Conservation (phyloP, 768 basidiomycete species). For the Cystofilobasidium macerans region DNA sequence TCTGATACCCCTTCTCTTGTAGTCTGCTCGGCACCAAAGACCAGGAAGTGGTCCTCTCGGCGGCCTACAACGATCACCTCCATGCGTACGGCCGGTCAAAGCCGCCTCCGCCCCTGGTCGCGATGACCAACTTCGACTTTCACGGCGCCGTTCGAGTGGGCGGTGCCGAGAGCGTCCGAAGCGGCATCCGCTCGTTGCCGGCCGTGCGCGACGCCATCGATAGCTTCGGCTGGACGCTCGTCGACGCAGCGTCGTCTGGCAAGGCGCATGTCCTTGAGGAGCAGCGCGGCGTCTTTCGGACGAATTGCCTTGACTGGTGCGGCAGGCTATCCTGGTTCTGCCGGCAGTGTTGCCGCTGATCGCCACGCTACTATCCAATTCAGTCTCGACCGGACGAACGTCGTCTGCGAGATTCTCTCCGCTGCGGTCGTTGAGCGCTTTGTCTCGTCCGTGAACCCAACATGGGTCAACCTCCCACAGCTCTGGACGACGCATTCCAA, state of each 20-base stretch:
- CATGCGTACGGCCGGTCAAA: slow-evolving; percentile 23
- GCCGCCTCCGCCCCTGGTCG: slow-evolving; percentile 52
- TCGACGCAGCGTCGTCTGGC: slow-evolving; percentile 52
- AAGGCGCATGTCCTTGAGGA: slow-evolving; percentile 48
- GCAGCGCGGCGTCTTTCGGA: slow-evolving; percentile 84
- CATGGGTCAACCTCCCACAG: slow-evolving; percentile 28
- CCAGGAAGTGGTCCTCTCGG: slow-evolving; percentile 73
- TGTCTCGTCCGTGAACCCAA: slow-evolving; percentile 12
- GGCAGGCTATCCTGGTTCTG: too few species aligned
- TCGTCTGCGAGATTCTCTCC: slow-evolving; percentile 24
- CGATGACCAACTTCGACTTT: slow-evolving; percentile 87
- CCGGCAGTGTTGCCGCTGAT: neutral
- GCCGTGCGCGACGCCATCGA: slow-evolving; percentile 56
- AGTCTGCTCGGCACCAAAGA: slow-evolving; percentile 75
- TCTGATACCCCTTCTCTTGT: neutral
- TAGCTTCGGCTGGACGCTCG: slow-evolving; percentile 74
- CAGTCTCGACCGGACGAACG: slow-evolving; percentile 89
- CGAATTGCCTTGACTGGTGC: slow-evolving; percentile 91
- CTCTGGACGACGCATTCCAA: slow-evolving; percentile 84
- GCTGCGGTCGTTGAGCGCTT: slow-evolving; percentile 17
- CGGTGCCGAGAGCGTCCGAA: slow-evolving; percentile 76
- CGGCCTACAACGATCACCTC: slow-evolving; percentile 72
- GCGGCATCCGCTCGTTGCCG: slow-evolving; percentile 58
- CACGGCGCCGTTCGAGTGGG: slow-evolving; percentile 66
- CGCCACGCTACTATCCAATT: slow-evolving; percentile 8